Evolutionary conservation across 2,329 filamentous ascomycete genomes (phyloP).

Genomic region (Sordariomycetes sp.): DNA sequence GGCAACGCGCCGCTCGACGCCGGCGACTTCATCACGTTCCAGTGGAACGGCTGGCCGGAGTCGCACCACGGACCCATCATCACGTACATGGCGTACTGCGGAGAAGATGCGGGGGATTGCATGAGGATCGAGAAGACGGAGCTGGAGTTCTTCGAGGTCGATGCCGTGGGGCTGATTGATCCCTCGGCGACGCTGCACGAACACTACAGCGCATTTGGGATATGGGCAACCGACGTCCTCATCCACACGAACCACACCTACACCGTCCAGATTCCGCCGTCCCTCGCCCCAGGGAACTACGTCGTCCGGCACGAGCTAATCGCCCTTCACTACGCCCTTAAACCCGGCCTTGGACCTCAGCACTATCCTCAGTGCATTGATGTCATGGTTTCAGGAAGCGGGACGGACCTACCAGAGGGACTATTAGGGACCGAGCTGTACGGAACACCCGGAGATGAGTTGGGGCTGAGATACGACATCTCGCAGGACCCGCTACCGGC

Average conservation of each 20-base stretch:
- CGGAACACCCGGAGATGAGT: conserved; percentile 19
- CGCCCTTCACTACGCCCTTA: conserved; percentile 37
- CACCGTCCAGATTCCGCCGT: conserved; percentile 32
- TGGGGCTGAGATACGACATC: conserved; percentile 23
- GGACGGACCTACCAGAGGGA: conserved; percentile 13
- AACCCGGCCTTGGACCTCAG: conserved; percentile 26
- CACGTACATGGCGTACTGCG: conserved; percentile 37
- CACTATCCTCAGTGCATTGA: conserved; percentile 42
- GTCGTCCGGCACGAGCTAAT: conserved; percentile 46
- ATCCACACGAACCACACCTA: conserved; percentile 37
- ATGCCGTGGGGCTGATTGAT: conserved; percentile 37
- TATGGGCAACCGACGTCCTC: conserved; percentile 34
- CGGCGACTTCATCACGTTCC: conserved; percentile 35
- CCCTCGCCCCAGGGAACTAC: conserved; percentile 39
- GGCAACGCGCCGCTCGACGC: conserved; percentile 32
- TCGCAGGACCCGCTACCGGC: conserved; percentile 20
- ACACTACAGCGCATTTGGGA: conserved; percentile 14
- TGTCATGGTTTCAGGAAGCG: conserved; percentile 31
- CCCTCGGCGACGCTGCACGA: conserved; percentile 39
- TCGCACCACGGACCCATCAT: conserved; percentile 42
- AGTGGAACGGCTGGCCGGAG: conserved; percentile 44
- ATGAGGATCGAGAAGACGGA: conserved; percentile 34
- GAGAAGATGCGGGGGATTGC: conserved; percentile 32
- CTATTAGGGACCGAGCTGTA: conserved; percentile 24
- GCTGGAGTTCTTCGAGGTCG: conserved; percentile 51